Conservation (phyloP, 805 yeast genomes). For the Yamadazyma takamatsuzukensis region DNA sequence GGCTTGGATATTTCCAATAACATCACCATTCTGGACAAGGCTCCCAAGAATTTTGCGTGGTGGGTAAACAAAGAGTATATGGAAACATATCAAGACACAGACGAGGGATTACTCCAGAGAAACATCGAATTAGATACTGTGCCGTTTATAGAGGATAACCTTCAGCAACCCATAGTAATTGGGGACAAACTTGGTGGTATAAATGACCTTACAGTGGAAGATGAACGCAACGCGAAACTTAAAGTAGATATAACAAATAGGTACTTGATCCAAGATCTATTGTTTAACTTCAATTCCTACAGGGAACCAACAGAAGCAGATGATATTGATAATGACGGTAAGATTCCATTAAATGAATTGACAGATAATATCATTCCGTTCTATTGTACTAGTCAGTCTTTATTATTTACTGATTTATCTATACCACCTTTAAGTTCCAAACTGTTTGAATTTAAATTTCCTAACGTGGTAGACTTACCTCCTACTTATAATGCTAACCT, state of each 20-base stretch:
- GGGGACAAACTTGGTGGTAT: constrained; percentile 37
- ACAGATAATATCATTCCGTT: constrained; percentile 34
- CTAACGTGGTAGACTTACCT: constrained; percentile 24
- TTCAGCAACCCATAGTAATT: constrained; percentile 17
- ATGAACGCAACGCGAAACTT: constrained; percentile 11
- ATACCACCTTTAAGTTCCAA: constrained; percentile 17
- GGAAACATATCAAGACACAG: constrained; percentile 20
- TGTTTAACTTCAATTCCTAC: constrained; percentile 26
- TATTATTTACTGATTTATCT: constrained; percentile 31
- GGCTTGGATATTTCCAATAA: constrained; percentile 13
- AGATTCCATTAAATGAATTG: constrained; percentile 20
- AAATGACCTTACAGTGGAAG: constrained; percentile 25
- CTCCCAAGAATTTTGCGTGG: constrained; percentile 18
- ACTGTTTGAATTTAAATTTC: constrained; percentile 21
- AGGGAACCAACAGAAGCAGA: constrained; percentile 4
- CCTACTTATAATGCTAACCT: constrained; percentile 40
- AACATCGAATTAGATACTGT: constrained; percentile 11
- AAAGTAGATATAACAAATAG: constrained; percentile 16
- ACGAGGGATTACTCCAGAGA: constrained; percentile 17
- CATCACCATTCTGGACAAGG: constrained; percentile 8
- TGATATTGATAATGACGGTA: constrained; percentile 8
- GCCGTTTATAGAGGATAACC: constrained; percentile 12
- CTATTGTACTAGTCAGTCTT: constrained; percentile 36
- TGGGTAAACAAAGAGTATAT: constrained; percentile 38
- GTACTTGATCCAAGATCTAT: constrained; percentile 33